Conservation (phyloP, 2,329 filamentous ascomycete species). For the Emergomyces orientalis region DNA sequence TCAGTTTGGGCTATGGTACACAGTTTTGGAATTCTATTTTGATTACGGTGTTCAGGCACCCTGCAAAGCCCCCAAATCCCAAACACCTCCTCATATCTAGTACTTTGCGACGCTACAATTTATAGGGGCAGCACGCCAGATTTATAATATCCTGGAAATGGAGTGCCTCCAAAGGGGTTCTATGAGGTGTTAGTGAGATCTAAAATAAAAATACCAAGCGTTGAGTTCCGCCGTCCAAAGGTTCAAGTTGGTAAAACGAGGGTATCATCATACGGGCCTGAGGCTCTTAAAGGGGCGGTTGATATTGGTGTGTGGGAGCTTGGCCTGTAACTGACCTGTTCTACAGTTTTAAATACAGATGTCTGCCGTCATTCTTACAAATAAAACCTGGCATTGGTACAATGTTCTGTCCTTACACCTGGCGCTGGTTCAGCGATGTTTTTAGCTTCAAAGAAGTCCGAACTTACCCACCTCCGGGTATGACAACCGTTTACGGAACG, state of each 20-base stretch:
- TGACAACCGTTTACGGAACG: conserved; percentile 1
- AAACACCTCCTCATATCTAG: neutral
- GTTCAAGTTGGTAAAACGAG: too few species aligned
- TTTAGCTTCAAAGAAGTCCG: neutral
- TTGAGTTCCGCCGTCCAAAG: neutral
- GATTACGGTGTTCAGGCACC: neutral
- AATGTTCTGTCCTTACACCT: neutral
- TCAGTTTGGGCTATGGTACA: neutral
- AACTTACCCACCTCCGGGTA: neutral
- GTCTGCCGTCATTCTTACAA: neutral
- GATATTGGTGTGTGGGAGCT: too few species aligned
- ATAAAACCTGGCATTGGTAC: neutral
- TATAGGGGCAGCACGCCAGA: too few species aligned
- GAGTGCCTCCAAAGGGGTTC: neutral
- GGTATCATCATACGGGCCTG: too few species aligned
- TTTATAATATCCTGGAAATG: neutral
- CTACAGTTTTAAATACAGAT: neutral
- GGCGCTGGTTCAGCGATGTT: neutral
- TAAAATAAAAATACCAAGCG: too few species aligned
- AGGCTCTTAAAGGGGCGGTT: too few species aligned
- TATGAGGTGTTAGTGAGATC: too few species aligned
- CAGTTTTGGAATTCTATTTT: neutral
- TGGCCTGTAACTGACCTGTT: neutral
- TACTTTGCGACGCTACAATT: neutral
- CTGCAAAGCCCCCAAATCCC: neutral